A percentile compares a stretch with the other conserved stretches of the same genome.
Conservation (phyloP, 768 basidiomycete genomes). For the Boletales sp. region DNA sequence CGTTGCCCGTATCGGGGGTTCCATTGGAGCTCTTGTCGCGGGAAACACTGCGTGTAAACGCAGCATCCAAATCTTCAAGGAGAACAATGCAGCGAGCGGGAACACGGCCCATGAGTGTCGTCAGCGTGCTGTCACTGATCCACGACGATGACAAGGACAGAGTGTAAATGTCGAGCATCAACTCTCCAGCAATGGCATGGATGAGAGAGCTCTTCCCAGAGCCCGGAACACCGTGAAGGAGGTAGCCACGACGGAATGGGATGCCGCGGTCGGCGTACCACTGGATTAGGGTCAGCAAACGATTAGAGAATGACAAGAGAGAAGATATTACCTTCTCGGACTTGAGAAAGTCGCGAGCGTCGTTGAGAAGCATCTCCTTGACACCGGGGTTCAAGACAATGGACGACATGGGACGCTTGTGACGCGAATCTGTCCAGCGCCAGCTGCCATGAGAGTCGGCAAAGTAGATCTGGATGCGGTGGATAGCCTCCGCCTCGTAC, state of each 20-base stretch:
- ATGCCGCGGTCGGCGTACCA: slow-evolving; percentile 95
- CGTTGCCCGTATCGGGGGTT: slow-evolving; percentile 36
- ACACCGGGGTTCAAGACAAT: slow-evolving; percentile 87
- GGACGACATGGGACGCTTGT: slow-evolving; percentile 84
- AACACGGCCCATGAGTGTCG: slow-evolving; percentile 82
- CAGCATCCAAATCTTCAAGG: slow-evolving; percentile 88
- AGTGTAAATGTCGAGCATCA: slow-evolving; percentile 90
- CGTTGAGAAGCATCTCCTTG: slow-evolving; percentile 83
- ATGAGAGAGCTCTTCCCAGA: slow-evolving; percentile 86
- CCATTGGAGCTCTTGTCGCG: slow-evolving; percentile 56
- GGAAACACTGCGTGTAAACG: slow-evolving; percentile 73
- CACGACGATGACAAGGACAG: slow-evolving; percentile 82
- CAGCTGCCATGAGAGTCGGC: slow-evolving; percentile 86
- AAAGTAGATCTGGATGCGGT: slow-evolving; percentile 87
- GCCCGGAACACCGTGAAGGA: slow-evolving; percentile 80
- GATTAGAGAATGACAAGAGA: background rate
- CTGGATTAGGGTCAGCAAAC: slow-evolving; percentile 30
- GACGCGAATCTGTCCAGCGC: slow-evolving; percentile 84
- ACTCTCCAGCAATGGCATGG: slow-evolving; percentile 82
- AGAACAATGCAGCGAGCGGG: slow-evolving; percentile 83
- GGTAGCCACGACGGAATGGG: slow-evolving; percentile 85
- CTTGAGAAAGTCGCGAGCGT: slow-evolving; percentile 79
- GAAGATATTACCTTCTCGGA: slow-evolving; percentile 63
- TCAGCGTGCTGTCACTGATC: slow-evolving; percentile 86
- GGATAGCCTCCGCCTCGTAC: slow-evolving; percentile 83